Evolutionary conservation across 192 early-diverging fungal species (phyloP).

Genomic region (Umbelopsis isabellina): DNA sequence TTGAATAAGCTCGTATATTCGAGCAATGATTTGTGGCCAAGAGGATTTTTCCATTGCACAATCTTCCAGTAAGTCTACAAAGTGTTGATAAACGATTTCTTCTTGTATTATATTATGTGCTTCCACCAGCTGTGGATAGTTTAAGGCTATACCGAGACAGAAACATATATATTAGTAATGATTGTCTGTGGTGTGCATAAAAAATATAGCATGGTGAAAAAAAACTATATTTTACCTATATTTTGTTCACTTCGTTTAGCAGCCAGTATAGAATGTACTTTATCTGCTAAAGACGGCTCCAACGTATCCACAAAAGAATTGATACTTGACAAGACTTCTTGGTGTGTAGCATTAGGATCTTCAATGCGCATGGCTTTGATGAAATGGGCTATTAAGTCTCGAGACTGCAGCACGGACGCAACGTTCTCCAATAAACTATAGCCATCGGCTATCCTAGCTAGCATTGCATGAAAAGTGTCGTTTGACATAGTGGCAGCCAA

Average conservation of each 20-base stretch:
- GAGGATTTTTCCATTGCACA: constrained; percentile 9
- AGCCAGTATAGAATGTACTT: not conserved
- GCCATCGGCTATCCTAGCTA: constrained; percentile 21
- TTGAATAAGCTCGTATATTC: constrained; percentile 24
- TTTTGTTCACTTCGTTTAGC: not conserved
- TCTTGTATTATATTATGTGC: constrained; percentile 14
- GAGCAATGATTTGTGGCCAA: constrained; percentile 14
- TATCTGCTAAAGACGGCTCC: not conserved
- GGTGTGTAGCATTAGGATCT: constrained; percentile 4
- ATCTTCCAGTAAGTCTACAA: constrained; percentile 17
- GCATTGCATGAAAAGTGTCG: constrained; percentile 2
- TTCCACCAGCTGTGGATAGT: constrained; percentile 11
- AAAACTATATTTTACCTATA: constrained; percentile 9
- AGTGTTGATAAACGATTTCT: constrained; percentile 7
- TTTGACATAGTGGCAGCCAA: not conserved
- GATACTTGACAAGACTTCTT: constrained; percentile 9
- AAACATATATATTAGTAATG: not conserved
- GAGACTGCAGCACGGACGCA: not conserved
- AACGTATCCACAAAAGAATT: not conserved
- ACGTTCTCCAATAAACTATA: constrained; percentile 16
- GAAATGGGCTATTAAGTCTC: constrained; percentile 7
- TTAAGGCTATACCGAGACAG: not conserved
- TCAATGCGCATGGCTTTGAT: constrained; percentile 17
- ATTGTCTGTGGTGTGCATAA: not conserved
- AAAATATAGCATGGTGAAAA: not conserved